Base-by-base conservation (phyloP, 208 protist species). In the Trypanosomatidae sp. region DNA sequence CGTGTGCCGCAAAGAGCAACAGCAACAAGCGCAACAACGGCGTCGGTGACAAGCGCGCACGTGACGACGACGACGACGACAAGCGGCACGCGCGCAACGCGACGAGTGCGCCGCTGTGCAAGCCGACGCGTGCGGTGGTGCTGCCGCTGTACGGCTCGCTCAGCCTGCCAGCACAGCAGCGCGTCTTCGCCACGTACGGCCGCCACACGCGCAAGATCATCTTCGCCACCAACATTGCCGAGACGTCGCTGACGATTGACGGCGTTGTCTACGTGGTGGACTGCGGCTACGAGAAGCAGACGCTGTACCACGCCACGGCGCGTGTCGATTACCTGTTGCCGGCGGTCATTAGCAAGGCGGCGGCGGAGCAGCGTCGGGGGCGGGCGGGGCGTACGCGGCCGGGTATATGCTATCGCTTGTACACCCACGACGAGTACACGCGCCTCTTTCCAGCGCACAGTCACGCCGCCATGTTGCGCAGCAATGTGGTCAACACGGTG, bases 231-330 rank as follows among this genome's bases (percentile, higher is more conserved):
- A 99, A 99, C 74, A 98, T 99, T 41, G 98, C 98, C 4, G 98
- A 99, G 65, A 99, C 98, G 3, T 99, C 97, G 1, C 64, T 99
- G 15, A 99, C 98, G 2, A 99, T 99, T 53, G 96, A 99, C 48
- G 98, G 98, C 41, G 94, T 99, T 41, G 96, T 99, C 20, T 99
- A 97, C 61, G 98, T 99, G 3, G 83, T 99, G 11, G 98, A 99
- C 75, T 92, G 94, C 21, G 97, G 97, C 15, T 99, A 99, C 48
- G 77, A 93, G 38, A 99, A 99, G 75, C 97, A 99, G 65, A 99
- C 96, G 54, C 66, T 96, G 15, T 98, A 95, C 71, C 96, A 98
- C 62, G 76, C 95, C 18, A 68, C 93, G 27, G 83, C 89, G 6
- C 80, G 97, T 39, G 88, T 99, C 7, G 97, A 99, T 45, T 96